Evolutionary conservation across 1,284 basidiomycete genomes (phyloP).

Genomic region (Tilletia setariae): DNA sequence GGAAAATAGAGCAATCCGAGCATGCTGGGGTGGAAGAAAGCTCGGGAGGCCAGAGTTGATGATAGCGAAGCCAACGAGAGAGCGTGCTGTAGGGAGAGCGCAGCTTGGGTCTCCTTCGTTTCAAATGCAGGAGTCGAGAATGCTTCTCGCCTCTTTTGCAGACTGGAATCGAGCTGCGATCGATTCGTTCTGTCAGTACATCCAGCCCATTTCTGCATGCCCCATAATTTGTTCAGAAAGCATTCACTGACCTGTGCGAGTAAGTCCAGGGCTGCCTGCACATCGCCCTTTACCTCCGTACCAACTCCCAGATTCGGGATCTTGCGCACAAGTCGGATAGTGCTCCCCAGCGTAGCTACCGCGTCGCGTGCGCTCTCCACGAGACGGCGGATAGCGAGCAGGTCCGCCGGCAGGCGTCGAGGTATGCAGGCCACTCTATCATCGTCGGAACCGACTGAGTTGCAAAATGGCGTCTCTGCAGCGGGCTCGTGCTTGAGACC

Average conservation of each 20-base stretch:
- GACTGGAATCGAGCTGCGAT: not conserved
- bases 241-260: slow-evolving; percentile 21
- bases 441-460: not conserved
- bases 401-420: slow-evolving; percentile 7
- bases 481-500: slow-evolving; percentile 63
- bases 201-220: not conserved
- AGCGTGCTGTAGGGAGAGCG: slow-evolving; percentile 13
- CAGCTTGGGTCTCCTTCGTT: not conserved
- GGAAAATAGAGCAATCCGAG: slow-evolving; percentile 87
- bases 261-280: slow-evolving; percentile 20
- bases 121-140: not conserved
- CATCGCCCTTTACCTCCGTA: slow-evolving; percentile 29
- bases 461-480: not conserved
- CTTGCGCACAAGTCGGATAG: slow-evolving; percentile 36
- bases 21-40: slow-evolving; percentile 97
- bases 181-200: not conserved
- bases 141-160: not conserved
- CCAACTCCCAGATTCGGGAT: slow-evolving; percentile 48
- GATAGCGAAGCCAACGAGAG: slow-evolving; percentile 6
- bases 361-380: slow-evolving; percentile 33
- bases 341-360: slow-evolving; percentile 38
- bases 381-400: slow-evolving; percentile 24
- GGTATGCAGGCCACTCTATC: slow-evolving; percentile 64
- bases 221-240: too few species aligned
- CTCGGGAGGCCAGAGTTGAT: slow-evolving; percentile 65